These are phyloP conservation scores for Scutellaria barbata DNA, from an alignment of 257 asterid genomes.

Conservation along the genomic window DNA sequence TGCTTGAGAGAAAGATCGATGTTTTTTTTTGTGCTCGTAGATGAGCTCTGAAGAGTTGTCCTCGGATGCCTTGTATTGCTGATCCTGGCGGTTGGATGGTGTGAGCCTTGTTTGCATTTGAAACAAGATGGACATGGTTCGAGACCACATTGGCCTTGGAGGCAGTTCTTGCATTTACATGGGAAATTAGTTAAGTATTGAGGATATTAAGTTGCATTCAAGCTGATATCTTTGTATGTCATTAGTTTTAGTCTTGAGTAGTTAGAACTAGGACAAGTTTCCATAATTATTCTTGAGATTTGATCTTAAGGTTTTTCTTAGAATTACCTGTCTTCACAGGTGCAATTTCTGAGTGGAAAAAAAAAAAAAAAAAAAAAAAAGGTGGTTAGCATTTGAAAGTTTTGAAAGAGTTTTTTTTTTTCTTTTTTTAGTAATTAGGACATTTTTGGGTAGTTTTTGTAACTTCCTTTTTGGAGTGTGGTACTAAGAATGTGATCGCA, in stretches of 20 bases:
- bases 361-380: too few species aligned
- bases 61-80: background rate
- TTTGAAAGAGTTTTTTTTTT: too few species aligned
- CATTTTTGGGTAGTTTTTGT: too few species aligned
- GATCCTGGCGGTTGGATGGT: slow-evolving; percentile 12
- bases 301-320: too few species aligned
- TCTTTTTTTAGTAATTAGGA: too few species aligned
- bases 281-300: too few species aligned
- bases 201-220: background rate
- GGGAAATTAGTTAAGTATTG: background rate
- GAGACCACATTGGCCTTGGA: slow-evolving; percentile 7
- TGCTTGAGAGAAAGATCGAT: slow-evolving; percentile 35
- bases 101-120: background rate
- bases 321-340: too few species aligned
- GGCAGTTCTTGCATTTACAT: background rate
- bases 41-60: background rate
- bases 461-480: too few species aligned
- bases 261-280: too few species aligned
- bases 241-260: slow-evolving; percentile 4
- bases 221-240: background rate
- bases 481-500: too few species aligned
- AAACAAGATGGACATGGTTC: slow-evolving; percentile 6
- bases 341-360: too few species aligned
- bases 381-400: too few species aligned
- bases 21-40: background rate